A percentile compares a stretch with the other conserved stretches of the same genome.
phyloP scores from a whole-genome alignment of 2,329 filamentous ascomycete species.

The Gaeumannomyces tritici region DNA sequence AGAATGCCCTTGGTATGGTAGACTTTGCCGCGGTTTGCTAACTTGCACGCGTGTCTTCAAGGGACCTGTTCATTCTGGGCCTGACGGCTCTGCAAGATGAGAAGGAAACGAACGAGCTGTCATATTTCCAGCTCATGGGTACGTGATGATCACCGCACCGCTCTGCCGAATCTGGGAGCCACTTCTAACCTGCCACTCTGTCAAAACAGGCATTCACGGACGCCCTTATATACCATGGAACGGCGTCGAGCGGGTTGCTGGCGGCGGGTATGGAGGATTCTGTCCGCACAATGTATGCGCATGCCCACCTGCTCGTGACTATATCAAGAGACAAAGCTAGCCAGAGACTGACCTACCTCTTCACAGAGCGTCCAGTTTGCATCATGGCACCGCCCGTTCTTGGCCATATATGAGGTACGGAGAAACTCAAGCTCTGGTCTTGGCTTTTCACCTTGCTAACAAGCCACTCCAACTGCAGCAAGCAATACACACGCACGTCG shows the following conservation, averaged over 20 bases:
- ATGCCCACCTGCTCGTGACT: neutral
- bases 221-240: constrained; percentile 23
- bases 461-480: constrained; percentile 27
- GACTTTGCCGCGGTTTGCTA: neutral
- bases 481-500: constrained; percentile 35
- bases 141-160: constrained; percentile 6
- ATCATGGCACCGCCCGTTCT: constrained; percentile 47
- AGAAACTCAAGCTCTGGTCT: neutral
- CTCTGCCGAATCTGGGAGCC: neutral
- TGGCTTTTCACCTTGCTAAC: neutral
- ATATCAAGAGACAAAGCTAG: neutral
- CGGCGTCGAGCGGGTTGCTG: constrained; percentile 20
- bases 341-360: neutral
- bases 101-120: constrained; percentile 29
- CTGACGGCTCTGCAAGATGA: constrained; percentile 31
- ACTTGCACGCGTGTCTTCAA: constrained; percentile 5
- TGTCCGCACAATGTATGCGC: constrained; percentile 37
- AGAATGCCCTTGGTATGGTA: no score
- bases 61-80: constrained; percentile 41
- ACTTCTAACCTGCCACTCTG: neutral
- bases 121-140: constrained; percentile 42
- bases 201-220: constrained; percentile 20
- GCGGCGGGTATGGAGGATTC: constrained; percentile 27
- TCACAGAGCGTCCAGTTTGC: constrained; percentile 37
- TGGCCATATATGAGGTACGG: constrained; percentile 44